Conservation (phyloP, 352 stramenopile species). For the Globisporangium polare region DNA sequence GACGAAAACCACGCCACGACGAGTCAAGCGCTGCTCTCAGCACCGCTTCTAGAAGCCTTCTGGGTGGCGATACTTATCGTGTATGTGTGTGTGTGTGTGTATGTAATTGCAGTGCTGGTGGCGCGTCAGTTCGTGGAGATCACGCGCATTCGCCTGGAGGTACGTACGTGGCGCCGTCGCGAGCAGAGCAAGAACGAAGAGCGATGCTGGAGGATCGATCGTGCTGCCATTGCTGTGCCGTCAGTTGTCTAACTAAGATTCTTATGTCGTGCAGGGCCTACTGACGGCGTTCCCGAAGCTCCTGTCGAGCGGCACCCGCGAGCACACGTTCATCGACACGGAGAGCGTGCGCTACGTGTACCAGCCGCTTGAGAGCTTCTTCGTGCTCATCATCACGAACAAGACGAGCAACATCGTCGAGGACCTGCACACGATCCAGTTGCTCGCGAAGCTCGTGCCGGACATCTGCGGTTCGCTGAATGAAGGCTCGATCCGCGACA, state of each 20-base stretch:
- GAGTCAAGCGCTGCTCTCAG: neutral
- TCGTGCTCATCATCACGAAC: conserved; percentile 98
- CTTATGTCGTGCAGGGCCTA: conserved; percentile 65
- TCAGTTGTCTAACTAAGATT: neutral
- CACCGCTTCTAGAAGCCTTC: neutral
- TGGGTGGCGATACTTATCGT: neutral
- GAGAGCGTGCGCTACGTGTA: conserved; percentile 99
- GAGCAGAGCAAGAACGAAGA: neutral
- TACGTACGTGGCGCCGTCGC: conserved; percentile 21
- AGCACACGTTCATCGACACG: conserved; percentile 99
- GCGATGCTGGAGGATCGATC: neutral
- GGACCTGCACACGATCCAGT: conserved; percentile 97
- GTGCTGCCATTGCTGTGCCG: neutral
- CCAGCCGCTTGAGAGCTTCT: conserved; percentile 97
- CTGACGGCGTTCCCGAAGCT: conserved; percentile 99
- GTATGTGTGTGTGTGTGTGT: conserved; percentile 3
- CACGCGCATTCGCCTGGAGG: conserved; percentile 96
- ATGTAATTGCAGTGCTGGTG: conserved; percentile 78
- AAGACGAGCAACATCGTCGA: conserved; percentile 99
- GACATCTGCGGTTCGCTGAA: conserved; percentile 93
- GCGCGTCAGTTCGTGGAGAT: conserved; percentile 99
- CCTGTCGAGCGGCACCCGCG: conserved; percentile 87
- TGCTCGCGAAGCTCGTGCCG: conserved; percentile 97
- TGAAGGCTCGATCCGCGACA: conserved; percentile 93
- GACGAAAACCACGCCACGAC: neutral